Evolutionary conservation across 768 basidiomycete genomes (phyloP), one percentile per base, ranked within the genome.

Genomic region (Boletus reticulatus): DNA sequence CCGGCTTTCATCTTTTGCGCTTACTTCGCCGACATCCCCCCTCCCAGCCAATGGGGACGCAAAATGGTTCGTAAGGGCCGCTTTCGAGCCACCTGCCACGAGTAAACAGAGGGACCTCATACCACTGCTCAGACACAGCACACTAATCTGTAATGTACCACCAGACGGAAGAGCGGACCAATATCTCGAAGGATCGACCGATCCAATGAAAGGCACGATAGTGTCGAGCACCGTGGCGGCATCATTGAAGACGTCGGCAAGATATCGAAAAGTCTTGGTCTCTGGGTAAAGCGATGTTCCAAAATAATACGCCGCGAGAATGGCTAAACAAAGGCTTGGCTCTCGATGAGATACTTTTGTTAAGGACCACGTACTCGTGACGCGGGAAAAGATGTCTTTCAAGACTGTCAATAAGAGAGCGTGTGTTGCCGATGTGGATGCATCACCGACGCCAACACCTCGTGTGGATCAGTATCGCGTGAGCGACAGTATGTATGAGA

Each of bases 1-100:
- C 57, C 85, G 84, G 67, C 86, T 88, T 0, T 83, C 78, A 56
- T 86, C 86, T 63, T 89, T 89, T 1, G 86, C 87, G 54, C 83
- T 87, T 41, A 88, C 72, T 60, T 89, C 87, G 1, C 87, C 86
- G 13, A 88, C 73, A 59, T 89, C 87, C 6, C 85, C 85, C 41
- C 75, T 75, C 0, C 80, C 79, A 11, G 56, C 64, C 14, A 74
- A 49, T 2, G 84, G 79, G 5, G 77, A 79, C 1, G 85, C 80
- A 60, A 88, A 86, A 62, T 88, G 87, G 50, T 85, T 70, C 0
- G 84, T 80, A 17, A 89, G 77, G 3, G 87, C 84, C 2, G 86
- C 81, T 65, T 87, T 88, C 4, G 87, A 87, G 2, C 87, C 87
- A 14, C 81, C 84, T 8, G 84, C 86, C 10, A 79, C 80, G n/a